These are phyloP conservation scores for Gynandropsis gynandra DNA, from an alignment of 345 rosid species.

Conservation along the genomic window DNA sequence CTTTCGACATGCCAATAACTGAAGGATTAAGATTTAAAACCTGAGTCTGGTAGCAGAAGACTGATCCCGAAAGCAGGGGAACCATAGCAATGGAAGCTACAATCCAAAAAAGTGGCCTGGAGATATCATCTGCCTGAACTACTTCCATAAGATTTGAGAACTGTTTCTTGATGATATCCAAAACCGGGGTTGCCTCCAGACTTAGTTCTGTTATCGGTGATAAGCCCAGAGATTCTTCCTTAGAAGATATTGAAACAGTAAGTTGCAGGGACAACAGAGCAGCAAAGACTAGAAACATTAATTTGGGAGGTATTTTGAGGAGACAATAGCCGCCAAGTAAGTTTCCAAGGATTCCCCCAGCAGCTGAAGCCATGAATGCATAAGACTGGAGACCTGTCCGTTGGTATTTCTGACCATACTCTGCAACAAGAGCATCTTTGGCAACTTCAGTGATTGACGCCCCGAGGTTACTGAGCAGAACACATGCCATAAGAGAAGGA, in stretches of 20 bases:
- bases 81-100: slow-evolving; percentile 61
- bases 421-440: slow-evolving; percentile 83
- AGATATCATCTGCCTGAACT: slow-evolving; percentile 48
- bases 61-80: slow-evolving; percentile 70
- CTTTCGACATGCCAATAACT: slow-evolving; percentile 74
- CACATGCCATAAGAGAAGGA: slow-evolving; percentile 55
- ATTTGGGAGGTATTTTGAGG: slow-evolving; percentile 36
- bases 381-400: slow-evolving; percentile 59
- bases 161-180: slow-evolving; percentile 39
- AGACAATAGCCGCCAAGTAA: slow-evolving; percentile 65
- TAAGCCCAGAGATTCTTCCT: slow-evolving; percentile 56
- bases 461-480: slow-evolving; percentile 69
- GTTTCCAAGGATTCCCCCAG: slow-evolving; percentile 78
- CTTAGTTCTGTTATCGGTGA: slow-evolving; percentile 24
- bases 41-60: slow-evolving; percentile 84
- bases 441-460: slow-evolving; percentile 86
- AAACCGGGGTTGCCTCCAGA: slow-evolving; percentile 28
- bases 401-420: slow-evolving; percentile 55
- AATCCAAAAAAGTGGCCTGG: slow-evolving; percentile 52
- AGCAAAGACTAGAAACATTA: slow-evolving; percentile 51
- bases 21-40: slow-evolving; percentile 60
- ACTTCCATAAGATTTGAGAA: slow-evolving; percentile 46
- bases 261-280: slow-evolving; percentile 52
- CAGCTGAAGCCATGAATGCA: slow-evolving; percentile 81
- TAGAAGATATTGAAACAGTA: slow-evolving; percentile 35